phyloP scores from a whole-genome alignment of 2,329 filamentous ascomycete genomes.

The Daldinia sp. region DNA sequence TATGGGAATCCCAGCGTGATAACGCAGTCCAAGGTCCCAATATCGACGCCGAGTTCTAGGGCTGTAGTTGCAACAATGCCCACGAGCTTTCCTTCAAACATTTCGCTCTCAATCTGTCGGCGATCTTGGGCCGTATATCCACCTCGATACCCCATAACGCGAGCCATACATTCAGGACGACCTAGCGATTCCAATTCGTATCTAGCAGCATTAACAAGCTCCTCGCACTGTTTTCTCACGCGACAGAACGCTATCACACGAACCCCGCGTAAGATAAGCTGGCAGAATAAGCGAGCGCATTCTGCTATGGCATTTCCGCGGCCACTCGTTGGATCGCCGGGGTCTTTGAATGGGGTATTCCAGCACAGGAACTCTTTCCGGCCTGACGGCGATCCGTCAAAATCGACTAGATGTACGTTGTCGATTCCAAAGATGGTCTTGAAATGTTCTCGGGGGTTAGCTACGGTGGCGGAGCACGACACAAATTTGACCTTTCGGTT shows the following conservation, averaged over 20 bases:
- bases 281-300: slow-evolving; percentile 89
- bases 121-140: slow-evolving; percentile 94
- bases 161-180: slow-evolving; percentile 74
- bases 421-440: slow-evolving; percentile 91
- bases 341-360: slow-evolving; percentile 96
- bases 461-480: slow-evolving; percentile 94
- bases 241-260: slow-evolving; percentile 93
- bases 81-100: slow-evolving; percentile 94
- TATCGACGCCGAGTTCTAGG: slow-evolving; percentile 92
- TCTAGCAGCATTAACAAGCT: slow-evolving; percentile 80
- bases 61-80: slow-evolving; percentile 95
- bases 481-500: slow-evolving; percentile 89
- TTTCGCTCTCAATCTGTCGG: slow-evolving; percentile 87
- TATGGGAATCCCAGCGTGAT: slow-evolving; percentile 95
- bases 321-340: slow-evolving; percentile 84
- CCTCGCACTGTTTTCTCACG: slow-evolving; percentile 87
- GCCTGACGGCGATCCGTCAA: slow-evolving; percentile 90
- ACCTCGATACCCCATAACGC: slow-evolving; percentile 95
- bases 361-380: slow-evolving; percentile 96
- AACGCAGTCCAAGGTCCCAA: slow-evolving; percentile 92
- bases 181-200: slow-evolving; percentile 78
- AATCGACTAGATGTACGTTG: slow-evolving; percentile 82
- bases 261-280: slow-evolving; percentile 86
- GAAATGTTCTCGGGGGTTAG: slow-evolving; percentile 92
- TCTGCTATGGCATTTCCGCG: slow-evolving; percentile 84